Evolutionary conservation across 345 rosid genomes (phyloP).

Genomic region (Microthlaspi erraticum): DNA sequence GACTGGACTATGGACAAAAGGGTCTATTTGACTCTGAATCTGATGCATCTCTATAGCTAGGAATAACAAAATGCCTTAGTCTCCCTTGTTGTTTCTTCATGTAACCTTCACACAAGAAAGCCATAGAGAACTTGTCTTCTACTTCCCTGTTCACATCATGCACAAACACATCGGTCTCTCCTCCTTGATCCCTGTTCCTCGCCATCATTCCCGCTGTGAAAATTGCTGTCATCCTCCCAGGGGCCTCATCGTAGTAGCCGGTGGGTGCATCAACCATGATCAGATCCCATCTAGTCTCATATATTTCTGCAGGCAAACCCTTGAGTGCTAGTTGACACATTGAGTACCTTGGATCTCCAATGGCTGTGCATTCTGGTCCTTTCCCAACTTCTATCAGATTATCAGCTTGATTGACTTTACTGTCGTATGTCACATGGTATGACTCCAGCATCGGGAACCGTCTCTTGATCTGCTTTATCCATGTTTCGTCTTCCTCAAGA

Average conservation of each 20-base stretch:
- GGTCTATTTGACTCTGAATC: conserved; percentile 45
- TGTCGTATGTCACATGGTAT: conserved; percentile 74
- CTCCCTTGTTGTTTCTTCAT: conserved; percentile 77
- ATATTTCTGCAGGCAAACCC: conserved; percentile 79
- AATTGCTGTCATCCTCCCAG: conserved; percentile 87
- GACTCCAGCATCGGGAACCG: conserved; percentile 72
- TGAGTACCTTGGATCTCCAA: conserved; percentile 69
- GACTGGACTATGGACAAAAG: conserved; percentile 63
- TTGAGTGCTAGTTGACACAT: conserved; percentile 85
- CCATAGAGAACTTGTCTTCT: conserved; percentile 75
- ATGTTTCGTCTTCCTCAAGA: conserved; percentile 85
- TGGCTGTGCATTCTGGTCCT: conserved; percentile 74
- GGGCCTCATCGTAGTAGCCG: conserved; percentile 79
- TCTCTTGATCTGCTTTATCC: conserved; percentile 74
- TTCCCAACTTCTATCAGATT: conserved; percentile 70
- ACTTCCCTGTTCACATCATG: conserved; percentile 84
- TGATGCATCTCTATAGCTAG: conserved; percentile 61
- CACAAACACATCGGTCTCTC: conserved; percentile 84
- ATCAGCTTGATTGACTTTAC: conserved; percentile 76
- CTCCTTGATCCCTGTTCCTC: conserved; percentile 58
- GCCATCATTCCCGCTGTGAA: conserved; percentile 94
- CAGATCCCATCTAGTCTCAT: conserved; percentile 73
- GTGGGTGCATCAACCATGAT: conserved; percentile 94
- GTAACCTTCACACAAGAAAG: conserved; percentile 76
- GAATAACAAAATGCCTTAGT: conserved; percentile 82